Conservation (phyloP, 2,329 filamentous ascomycete genomes). For the Volutella citrinella region DNA sequence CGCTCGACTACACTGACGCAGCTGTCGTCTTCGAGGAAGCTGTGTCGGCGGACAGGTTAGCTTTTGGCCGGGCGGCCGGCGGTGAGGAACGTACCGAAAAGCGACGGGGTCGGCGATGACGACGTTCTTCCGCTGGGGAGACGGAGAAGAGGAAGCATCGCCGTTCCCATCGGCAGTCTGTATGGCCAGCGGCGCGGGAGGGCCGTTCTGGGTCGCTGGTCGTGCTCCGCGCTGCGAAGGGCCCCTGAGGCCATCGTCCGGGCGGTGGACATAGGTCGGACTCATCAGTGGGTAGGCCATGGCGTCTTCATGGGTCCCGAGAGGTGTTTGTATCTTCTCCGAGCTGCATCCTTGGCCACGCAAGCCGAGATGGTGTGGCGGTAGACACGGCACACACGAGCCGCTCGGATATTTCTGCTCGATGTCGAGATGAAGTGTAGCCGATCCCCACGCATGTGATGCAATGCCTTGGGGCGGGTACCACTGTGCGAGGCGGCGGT, state of each 20-base stretch:
- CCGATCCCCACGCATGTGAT: no score
- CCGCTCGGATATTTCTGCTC: no score
- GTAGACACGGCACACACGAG: no score
- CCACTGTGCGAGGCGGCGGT: no score
- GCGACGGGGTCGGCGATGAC: slow-evolving; percentile 59
- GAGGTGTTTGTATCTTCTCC: slow-evolving; percentile 14
- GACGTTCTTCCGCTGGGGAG: slow-evolving; percentile 39
- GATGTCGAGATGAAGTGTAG: no score
- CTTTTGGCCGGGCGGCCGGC: no score
- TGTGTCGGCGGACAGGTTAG: no score
- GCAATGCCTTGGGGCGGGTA: no score
- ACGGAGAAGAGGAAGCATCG: slow-evolving; percentile 11
- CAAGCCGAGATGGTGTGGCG: no score
- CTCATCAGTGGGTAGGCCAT: slow-evolving; percentile 38
- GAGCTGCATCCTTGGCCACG: slow-evolving; percentile 24
- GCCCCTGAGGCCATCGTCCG: slow-evolving; percentile 23
- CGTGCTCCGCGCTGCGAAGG: slow-evolving; percentile 20
- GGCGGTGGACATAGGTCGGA: slow-evolving; percentile 22
- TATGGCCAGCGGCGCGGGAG: neutral
- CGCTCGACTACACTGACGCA: slow-evolving; percentile 73
- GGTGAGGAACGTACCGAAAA: slow-evolving; percentile 43
- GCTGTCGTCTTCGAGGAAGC: slow-evolving; percentile 82
- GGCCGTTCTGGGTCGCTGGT: slow-evolving; percentile 19
- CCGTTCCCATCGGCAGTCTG: slow-evolving; percentile 12
- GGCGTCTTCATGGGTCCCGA: slow-evolving; percentile 26